Base-by-base conservation (phyloP, 2,329 filamentous ascomycete genomes). In the Aspergillus fumigatiaffinis region DNA sequence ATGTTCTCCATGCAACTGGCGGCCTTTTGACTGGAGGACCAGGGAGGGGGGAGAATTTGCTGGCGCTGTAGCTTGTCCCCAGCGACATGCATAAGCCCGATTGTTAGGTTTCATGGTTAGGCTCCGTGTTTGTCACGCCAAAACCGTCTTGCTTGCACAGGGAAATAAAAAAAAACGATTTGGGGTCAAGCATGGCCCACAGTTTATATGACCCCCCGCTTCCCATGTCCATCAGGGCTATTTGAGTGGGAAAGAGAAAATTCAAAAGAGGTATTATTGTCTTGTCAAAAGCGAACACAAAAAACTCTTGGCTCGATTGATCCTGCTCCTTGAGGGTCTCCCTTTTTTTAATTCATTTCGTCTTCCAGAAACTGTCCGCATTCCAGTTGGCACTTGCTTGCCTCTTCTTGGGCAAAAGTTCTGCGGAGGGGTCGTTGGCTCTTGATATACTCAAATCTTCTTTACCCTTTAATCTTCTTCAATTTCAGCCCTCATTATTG, bases 161-260 rank as follows among this genome's bases (percentile, higher is more conserved):
- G 60, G 56, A 55, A 38, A 38, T 17, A 17, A 38, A 38, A 32
- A 46, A 44, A n/a, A 55, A 20, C 59, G 57, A 47, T 64, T 60
- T 60, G 50, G 55, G 52, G 49, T 63, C 61, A 66, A 57, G 62
- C 63, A 67, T 67, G 68, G 67, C 65, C 69, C 68, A 70, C 70
- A 63, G 68, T 72, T 68, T 73, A 72, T 72, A 71, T 71, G 67
- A 66, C 67, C 69, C 71, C 68, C 71, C 70, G 67, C 71, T 69
- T 63, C 69, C 65, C 70, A 71, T 70, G 64, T 65, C 57, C 59
- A 63, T 65, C 59, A 53, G 56, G 46, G 32, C 50, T 53, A 52
- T 66, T 58, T 59, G 55, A 49, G 42, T 48, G 28, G 47, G 29
- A 42, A 38, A 50, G 29, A 41, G 26, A 57, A 12, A 41, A 35